Conservation (phyloP, 345 rosid genomes). For the Triadica sebifera region DNA sequence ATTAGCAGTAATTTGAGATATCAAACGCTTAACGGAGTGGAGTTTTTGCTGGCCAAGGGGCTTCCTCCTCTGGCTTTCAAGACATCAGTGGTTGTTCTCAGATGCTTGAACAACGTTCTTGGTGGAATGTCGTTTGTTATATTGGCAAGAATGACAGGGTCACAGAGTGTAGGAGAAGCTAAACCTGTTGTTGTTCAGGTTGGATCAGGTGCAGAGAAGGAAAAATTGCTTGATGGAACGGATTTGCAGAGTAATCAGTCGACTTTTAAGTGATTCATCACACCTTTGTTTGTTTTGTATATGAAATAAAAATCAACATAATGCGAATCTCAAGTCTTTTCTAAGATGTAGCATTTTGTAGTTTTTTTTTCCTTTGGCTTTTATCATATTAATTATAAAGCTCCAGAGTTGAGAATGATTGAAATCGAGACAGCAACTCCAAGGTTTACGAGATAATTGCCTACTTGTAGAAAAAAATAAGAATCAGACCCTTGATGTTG, state of each 20-base stretch:
- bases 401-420: background rate
- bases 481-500: background rate
- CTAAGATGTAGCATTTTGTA: background rate
- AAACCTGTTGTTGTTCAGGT: slow-evolving; percentile 2
- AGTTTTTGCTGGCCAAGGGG: slow-evolving; percentile 64
- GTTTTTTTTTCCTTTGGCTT: background rate
- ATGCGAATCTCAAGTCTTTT: background rate
- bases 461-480: background rate
- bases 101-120: slow-evolving; percentile 73
- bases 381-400: background rate
- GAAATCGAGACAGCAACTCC: background rate
- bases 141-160: slow-evolving; percentile 90
- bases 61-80: slow-evolving; percentile 65
- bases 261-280: slow-evolving; percentile 4
- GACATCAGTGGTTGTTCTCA: slow-evolving; percentile 74
- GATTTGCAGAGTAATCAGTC: slow-evolving; percentile 17
- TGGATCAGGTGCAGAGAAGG: slow-evolving; percentile 17
- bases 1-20: slow-evolving; percentile 86
- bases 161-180: slow-evolving; percentile 54
- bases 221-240: slow-evolving; percentile 21
- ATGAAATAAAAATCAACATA: background rate
- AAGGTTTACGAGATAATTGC: background rate
- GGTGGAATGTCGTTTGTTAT: slow-evolving; percentile 94
- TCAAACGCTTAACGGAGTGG: slow-evolving; percentile 81
- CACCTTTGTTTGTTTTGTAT: background rate